These are phyloP conservation scores for Rhododendron mucronatum DNA, from an alignment of 148 eudicot genomes.

Conservation along the genomic window DNA sequence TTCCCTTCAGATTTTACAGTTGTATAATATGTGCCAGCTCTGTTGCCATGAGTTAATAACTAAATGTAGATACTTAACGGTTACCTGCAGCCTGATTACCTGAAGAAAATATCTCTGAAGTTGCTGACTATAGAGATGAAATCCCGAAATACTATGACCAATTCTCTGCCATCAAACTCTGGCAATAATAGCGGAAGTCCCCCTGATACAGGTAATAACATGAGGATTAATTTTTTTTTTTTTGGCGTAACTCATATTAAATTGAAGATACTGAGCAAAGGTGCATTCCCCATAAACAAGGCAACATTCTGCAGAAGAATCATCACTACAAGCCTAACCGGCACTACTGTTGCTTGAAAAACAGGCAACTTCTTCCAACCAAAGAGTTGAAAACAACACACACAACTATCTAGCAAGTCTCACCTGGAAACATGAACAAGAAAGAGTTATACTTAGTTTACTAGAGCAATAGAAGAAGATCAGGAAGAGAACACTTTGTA, in stretches of 20 bases:
- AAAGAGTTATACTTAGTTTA: not conserved
- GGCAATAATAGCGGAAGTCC: constrained; percentile 46
- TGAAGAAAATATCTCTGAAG: constrained; percentile 79
- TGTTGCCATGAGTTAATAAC: not conserved
- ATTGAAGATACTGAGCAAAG: not conserved
- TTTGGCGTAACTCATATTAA: not conserved
- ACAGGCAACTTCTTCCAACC: not conserved
- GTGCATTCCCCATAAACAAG: not conserved
- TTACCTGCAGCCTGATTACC: constrained; percentile 71
- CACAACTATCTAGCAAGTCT: not conserved
- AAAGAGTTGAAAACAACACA: not conserved
- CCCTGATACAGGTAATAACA: constrained; percentile 24
- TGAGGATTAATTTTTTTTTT: not conserved
- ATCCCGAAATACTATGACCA: constrained; percentile 49
- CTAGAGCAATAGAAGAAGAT: not conserved
- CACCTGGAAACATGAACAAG: not conserved
- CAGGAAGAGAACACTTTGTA: not conserved
- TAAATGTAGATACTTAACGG: not conserved
- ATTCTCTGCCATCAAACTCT: constrained; percentile 47
- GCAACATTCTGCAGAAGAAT: not conserved
- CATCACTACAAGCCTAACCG: not conserved
- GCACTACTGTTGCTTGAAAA: not conserved
- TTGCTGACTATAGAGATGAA: constrained; percentile 80
- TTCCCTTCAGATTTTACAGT: not conserved
- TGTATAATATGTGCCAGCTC: not conserved